These are phyloP conservation scores for Phaeosphaeria sp. DNA, from an alignment of 2,329 filamentous ascomycete genomes.

Conservation along the genomic window DNA sequence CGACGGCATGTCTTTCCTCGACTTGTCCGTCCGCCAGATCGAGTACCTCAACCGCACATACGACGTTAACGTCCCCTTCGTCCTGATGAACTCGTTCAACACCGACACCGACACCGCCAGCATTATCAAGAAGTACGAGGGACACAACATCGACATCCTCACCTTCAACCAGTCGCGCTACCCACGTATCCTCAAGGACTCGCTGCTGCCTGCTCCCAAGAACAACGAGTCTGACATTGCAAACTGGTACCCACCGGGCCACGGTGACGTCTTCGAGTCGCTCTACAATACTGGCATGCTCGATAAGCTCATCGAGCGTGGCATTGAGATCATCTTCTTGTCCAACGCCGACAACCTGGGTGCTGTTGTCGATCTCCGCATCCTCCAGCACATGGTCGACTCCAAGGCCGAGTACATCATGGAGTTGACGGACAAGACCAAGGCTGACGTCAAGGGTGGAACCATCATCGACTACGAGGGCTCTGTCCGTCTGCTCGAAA, in stretches of 20 bases:
- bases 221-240: conserved; percentile 83
- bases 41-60: conserved; percentile 99
- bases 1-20: conserved; percentile 99
- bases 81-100: conserved; percentile 99
- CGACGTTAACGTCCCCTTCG: conserved; percentile 94
- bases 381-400: conserved; percentile 99
- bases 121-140: conserved; percentile 99
- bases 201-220: conserved; percentile 94
- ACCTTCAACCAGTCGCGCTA: conserved; percentile 99
- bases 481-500: conserved; percentile 94
- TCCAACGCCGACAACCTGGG: conserved; percentile 99
- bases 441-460: conserved; percentile 99
- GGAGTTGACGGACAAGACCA: conserved; percentile 99
- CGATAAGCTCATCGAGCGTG: conserved; percentile 92
- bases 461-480: conserved; percentile 99
- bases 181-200: conserved; percentile 98
- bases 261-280: conserved; percentile 99
- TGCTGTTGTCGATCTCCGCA: conserved; percentile 95
- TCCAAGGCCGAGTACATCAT: conserved; percentile 98
- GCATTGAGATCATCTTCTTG: conserved; percentile 97
- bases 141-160: conserved; percentile 98
- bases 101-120: conserved; percentile 96
- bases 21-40: conserved; percentile 97
- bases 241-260: conserved; percentile 98
- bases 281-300: conserved; percentile 99